Conservation (phyloP, 2,329 filamentous ascomycete species). For the Hymenotorrendiella dingleyae region DNA sequence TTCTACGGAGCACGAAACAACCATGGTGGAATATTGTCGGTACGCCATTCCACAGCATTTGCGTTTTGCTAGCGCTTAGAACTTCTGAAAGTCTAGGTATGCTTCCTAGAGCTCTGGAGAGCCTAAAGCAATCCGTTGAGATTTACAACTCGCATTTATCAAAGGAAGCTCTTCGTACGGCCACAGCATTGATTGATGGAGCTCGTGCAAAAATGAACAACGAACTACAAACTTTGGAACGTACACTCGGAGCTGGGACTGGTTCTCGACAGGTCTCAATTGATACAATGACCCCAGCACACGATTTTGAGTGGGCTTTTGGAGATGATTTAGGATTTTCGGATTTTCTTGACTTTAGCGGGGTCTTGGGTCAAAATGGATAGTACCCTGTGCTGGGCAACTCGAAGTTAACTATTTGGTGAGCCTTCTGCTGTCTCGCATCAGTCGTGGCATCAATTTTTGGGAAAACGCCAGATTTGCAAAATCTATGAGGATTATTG, state of each 20-base stretch:
- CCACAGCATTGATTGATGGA: constrained; percentile 20
- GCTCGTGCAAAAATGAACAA: constrained; percentile 14
- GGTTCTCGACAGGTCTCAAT: background rate
- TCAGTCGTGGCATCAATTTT: too few species aligned
- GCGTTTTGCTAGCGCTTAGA: constrained; percentile 17
- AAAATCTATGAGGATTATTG: too few species aligned
- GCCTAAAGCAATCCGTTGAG: constrained; percentile 12
- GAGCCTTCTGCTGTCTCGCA: too few species aligned
- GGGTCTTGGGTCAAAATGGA: constrained; percentile 1
- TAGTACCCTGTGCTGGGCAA: background rate
- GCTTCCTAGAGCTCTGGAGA: constrained; percentile 14
- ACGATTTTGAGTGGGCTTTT: constrained; percentile 8
- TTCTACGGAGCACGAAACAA: constrained; percentile 8
- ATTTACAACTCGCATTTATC: constrained; percentile 16
- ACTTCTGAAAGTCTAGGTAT: constrained; percentile 16
- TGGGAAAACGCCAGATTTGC: too few species aligned
- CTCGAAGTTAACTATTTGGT: too few species aligned
- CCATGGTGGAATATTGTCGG: constrained; percentile 23
- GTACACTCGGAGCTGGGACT: constrained; percentile 6
- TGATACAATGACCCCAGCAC: background rate
- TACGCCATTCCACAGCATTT: constrained; percentile 19
- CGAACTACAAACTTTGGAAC: constrained; percentile 18
- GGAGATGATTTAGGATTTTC: constrained; percentile 7
- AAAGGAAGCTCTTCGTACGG: constrained; percentile 20
- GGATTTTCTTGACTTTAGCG: constrained; percentile 11